Base-by-base conservation (phyloP, 2,329 filamentous ascomycete species). In the Ceratocystis alfenasii region DNA sequence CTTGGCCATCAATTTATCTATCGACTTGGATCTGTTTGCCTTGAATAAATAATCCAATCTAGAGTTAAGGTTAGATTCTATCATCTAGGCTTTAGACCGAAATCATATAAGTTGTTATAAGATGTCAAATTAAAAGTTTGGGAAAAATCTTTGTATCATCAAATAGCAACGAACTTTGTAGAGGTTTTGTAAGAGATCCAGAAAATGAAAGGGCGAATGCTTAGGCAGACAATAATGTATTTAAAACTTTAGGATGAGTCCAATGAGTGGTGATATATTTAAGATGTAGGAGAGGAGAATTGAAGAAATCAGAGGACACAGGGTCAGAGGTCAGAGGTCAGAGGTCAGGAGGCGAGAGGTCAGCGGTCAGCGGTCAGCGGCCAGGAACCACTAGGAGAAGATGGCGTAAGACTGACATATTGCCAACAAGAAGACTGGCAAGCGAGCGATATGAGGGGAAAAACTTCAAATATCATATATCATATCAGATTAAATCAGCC, bases 301-400 rank as follows among this genome's bases (percentile, higher is more conserved):
- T 1, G 20, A 53, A 53, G 5, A 53, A 25, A 22, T 2, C 15
- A 20, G 22, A 12, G 53, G 8, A 30, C 20, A 5, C 20, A 10
- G 33, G 7, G 33, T 55, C 50, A n/a, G 22, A 12, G 25, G 28
- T 30, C n/a, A 25, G 12, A 12, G 7, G 33, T 55, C 22, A n/a
- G 48, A 12, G 25, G 28, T 30, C 20, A 25, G 25, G 12, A 25
- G 25, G 28, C 28, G 1, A 50, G 53, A 4, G 25, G 22, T 22
- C 22, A 22, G 53, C 15, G 25, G 53, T 28, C 53, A 57, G 53
- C 28, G 53, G 53, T 57, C 25, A 57, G 53, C 53, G 53, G 15
- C 53, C 53, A 57, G 53, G 53, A 57, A 57, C 53, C 53, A 57
- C 53, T 57, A 57, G n/a, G n/a, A 57, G 20, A 57, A 30, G 8